A percentile compares a stretch with the other conserved stretches of the same genome.
phyloP scores from a whole-genome alignment of 1,284 basidiomycete genomes.

The Trichosporon coremiiforme region DNA sequence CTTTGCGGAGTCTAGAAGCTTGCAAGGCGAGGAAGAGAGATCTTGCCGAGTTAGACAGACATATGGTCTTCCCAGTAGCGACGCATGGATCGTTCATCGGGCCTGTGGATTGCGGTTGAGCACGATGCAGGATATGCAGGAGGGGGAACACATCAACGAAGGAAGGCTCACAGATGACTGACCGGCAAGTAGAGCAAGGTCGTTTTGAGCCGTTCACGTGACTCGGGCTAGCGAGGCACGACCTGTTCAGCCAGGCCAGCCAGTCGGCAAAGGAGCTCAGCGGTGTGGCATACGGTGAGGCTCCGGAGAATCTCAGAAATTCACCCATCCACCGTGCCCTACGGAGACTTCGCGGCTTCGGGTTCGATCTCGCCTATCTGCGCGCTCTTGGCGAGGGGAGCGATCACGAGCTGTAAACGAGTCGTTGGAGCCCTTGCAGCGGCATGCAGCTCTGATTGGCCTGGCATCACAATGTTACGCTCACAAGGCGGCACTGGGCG shows the following conservation, averaged over 20 bases:
- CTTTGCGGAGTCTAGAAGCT: not conserved
- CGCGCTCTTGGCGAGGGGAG: not conserved
- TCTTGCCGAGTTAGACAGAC: not conserved
- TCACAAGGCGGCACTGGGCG: too few relatives aligned
- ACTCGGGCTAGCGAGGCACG: not conserved
- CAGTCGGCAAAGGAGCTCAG: too few relatives aligned
- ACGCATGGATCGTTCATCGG: not conserved
- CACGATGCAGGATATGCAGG: too few relatives aligned
- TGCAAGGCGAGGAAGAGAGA: not conserved
- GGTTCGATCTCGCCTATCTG: constrained; percentile 6
- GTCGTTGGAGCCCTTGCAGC: not conserved
- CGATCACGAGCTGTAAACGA: not conserved
- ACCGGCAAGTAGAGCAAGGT: too few relatives aligned
- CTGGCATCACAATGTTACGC: too few relatives aligned
- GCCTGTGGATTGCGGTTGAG: not conserved
- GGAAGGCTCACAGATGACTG: too few relatives aligned
- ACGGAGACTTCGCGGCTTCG: not conserved
- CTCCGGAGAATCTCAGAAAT: not conserved
- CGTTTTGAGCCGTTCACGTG: not conserved
- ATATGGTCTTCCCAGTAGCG: not conserved
- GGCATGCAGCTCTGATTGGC: not conserved
- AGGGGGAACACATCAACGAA: not conserved
- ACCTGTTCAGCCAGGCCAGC: not conserved
- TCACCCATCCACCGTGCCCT: not conserved
- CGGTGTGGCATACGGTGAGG: not conserved